Percentiles rank a stretch among this genome's conserved stretches.
phyloP scores from a whole-genome alignment of 148 eudicot genomes.

The Silene latifolia region DNA sequence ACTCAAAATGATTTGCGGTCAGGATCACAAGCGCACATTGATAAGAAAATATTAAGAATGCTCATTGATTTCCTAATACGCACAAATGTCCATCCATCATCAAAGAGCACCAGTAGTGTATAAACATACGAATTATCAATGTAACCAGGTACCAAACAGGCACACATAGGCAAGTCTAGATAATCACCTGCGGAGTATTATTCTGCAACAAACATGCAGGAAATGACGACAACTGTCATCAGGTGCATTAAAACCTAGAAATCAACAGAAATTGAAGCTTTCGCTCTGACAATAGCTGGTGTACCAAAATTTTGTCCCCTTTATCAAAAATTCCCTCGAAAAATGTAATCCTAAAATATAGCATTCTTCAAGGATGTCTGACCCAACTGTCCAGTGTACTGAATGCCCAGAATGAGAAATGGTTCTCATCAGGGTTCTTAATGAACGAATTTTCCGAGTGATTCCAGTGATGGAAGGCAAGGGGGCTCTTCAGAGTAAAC shows the following conservation, averaged over 20 bases:
- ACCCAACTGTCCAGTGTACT: not conserved
- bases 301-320: not conserved
- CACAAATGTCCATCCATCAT: not conserved
- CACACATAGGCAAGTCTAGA: not conserved
- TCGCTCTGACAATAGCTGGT: not conserved
- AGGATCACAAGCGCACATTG: too few relatives aligned
- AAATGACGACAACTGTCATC: not conserved
- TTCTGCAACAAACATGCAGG: not conserved
- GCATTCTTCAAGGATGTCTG: not conserved
- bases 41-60: too few relatives aligned
- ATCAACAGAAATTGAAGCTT: not conserved
- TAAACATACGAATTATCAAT: not conserved
- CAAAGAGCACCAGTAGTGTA: not conserved
- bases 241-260: not conserved
- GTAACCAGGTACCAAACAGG: not conserved
- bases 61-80: too few relatives aligned
- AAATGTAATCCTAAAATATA: not conserved
- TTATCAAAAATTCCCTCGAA: slow-evolving; percentile 1
- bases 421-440: slow-evolving; percentile 1
- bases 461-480: too few relatives aligned
- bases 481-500: not conserved
- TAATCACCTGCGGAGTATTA: not conserved
- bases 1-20: too few relatives aligned
- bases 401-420: slow-evolving; percentile 10
- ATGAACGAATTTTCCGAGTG: not conserved